Conservation (phyloP, 2,329 filamentous ascomycete genomes). For the Chaetomium globosum region DNA sequence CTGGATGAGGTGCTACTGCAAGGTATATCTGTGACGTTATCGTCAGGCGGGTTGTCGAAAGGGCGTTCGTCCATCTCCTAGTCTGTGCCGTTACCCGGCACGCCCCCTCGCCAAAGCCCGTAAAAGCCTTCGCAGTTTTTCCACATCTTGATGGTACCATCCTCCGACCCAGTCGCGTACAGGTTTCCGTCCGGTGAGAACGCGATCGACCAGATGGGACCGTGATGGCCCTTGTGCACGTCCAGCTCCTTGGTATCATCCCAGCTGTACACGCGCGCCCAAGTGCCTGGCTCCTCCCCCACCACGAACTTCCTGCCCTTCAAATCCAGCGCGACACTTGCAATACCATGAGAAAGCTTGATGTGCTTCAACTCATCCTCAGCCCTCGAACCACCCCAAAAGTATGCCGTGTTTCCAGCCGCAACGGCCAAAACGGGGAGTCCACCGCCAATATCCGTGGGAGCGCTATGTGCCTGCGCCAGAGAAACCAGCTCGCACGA, state of each 20-base stretch:
- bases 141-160: constrained; percentile 95
- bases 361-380: constrained; percentile 76
- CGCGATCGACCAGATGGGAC: constrained; percentile 92
- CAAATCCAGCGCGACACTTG: constrained; percentile 85
- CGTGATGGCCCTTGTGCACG: constrained; percentile 94
- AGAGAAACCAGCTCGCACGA: constrained; percentile 86
- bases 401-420: constrained; percentile 91
- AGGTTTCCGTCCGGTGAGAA: constrained; percentile 96
- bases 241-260: constrained; percentile 83
- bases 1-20: constrained; percentile 2
- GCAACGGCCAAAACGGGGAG: constrained; percentile 80
- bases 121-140: constrained; percentile 70
- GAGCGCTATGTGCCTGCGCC: constrained; percentile 59
- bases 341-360: constrained; percentile 79
- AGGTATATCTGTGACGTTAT: constrained; percentile 16
- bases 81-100: constrained; percentile 41
- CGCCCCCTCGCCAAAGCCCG: constrained; percentile 63
- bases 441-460: constrained; percentile 66
- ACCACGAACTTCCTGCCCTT: constrained; percentile 82
- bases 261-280: constrained; percentile 93
- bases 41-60: constrained; percentile 29
- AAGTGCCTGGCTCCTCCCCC: constrained; percentile 88
- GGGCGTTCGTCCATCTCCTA: constrained; percentile 41
- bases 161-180: constrained; percentile 94
- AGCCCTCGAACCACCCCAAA: constrained; percentile 77